Conservation (phyloP, 306 rosid species). For the Phaseolus lunatus region DNA sequence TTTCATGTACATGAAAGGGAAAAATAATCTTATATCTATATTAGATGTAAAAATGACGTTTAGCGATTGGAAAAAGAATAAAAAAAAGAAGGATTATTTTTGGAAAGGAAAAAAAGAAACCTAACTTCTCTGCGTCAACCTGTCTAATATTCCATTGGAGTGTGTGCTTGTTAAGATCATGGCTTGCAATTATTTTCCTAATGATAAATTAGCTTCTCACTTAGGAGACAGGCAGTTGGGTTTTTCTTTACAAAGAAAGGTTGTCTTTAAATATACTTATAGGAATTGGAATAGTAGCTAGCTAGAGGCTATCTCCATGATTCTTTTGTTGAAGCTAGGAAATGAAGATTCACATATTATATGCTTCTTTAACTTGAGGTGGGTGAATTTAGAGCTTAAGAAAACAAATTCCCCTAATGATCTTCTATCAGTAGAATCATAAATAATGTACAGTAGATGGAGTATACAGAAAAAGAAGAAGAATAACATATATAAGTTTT, state of each 20-base stretch:
- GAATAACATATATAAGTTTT: too few relatives aligned
- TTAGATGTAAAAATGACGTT: constrained; percentile 39
- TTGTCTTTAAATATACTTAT: constrained; percentile 52
- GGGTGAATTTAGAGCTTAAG: constrained; percentile 38
- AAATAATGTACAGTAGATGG: constrained; percentile 32
- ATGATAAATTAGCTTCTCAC: constrained; percentile 50
- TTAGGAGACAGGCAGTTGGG: constrained; percentile 55
- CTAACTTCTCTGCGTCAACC: constrained; percentile 36
- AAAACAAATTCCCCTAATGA: constrained; percentile 14
- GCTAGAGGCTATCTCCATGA: constrained; percentile 40
- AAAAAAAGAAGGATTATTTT: constrained; percentile 19
- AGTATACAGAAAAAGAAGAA: not conserved
- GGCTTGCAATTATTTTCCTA: constrained; percentile 43
- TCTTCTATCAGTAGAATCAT: constrained; percentile 5
- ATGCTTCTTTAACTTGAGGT: constrained; percentile 42
- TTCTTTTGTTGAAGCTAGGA: constrained; percentile 45
- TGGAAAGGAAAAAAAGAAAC: constrained; percentile 18
- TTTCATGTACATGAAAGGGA: constrained; percentile 28
- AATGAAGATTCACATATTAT: constrained; percentile 38
- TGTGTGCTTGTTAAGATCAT: constrained; percentile 39
- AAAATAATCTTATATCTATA: not conserved
- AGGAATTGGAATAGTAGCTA: constrained; percentile 31
- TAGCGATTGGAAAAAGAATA: constrained; percentile 21
- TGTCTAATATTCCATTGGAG: constrained; percentile 42
- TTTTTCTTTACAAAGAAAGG: constrained; percentile 53